These are phyloP conservation scores for Cajanus cajan DNA, from an alignment of 306 rosid species.

Conservation along the genomic window DNA sequence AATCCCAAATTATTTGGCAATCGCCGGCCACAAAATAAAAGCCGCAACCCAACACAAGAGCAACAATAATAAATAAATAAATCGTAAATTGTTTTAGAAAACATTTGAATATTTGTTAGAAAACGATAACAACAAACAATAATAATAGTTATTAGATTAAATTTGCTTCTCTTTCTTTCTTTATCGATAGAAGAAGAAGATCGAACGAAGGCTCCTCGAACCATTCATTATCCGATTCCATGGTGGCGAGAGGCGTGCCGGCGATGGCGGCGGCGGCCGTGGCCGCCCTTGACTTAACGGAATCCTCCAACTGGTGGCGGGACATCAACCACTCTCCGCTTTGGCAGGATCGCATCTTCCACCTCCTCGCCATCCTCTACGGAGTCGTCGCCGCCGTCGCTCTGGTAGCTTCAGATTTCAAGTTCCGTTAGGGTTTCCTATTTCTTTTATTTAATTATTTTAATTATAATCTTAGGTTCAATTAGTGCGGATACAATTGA, in stretches of 20 bases:
- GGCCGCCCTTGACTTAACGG: constrained; percentile 49
- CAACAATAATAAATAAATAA: background rate
- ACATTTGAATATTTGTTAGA: background rate
- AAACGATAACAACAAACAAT: background rate
- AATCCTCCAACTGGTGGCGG: constrained; percentile 77
- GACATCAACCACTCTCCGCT: constrained; percentile 64
- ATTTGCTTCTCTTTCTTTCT: background rate
- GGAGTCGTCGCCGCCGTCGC: constrained; percentile 80
- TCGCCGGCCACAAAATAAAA: constrained; percentile 37
- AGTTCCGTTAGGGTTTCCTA: constrained; percentile 28
- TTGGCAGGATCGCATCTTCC: constrained; percentile 87
- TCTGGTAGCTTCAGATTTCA: constrained; percentile 36
- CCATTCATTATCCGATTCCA: constrained; percentile 32
- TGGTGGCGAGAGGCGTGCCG: constrained; percentile 53
- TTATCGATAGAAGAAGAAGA: background rate
- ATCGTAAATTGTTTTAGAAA: background rate
- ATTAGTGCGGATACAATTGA: constrained; percentile 89
- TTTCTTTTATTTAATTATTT: background rate
- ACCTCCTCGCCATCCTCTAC: constrained; percentile 72
- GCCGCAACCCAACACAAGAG: background rate
- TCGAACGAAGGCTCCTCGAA: background rate
- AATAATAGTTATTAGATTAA: background rate
- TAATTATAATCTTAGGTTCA: constrained; percentile 58
- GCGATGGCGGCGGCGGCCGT: constrained; percentile 44
- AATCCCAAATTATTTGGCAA: constrained; percentile 18